Base-by-base conservation (phyloP, 2,329 filamentous ascomycete species). In the Colletotrichum brevisporum region DNA sequence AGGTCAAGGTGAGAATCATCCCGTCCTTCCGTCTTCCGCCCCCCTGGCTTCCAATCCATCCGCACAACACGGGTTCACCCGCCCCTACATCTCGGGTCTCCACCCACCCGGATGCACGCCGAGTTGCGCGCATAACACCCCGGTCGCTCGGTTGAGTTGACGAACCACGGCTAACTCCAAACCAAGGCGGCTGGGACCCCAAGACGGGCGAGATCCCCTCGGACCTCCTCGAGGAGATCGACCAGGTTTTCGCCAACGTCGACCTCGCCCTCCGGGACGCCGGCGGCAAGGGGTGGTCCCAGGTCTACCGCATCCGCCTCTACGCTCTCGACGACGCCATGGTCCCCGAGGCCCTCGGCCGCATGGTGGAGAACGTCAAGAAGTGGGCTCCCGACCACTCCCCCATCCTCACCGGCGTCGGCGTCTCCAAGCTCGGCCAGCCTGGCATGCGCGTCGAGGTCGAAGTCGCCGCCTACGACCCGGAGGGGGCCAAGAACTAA, bases 211-310 rank as follows among this genome's bases (percentile, higher is more conserved):
- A 71, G 6, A 24, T 83, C 48, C 27, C 72, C n/a, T 71, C 41
- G 5, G 77, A 79, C 16, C 76, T 81, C 57, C 76, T 76, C 52
- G 74, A 73, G 0, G 76, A 83, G 54, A 81, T 83, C 55, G 79
- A 81, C 55, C 78, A 80, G 68, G 82, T 84, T 0, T 88, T 88
- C 72, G 73, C 72, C 1, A 88, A 87, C 56, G 82, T 87, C 5
- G 83, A 88, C 1, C 70, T 79, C 2, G 74, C 72, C 9, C 73
- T 87, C 5, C 80, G 78, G 39, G 63, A 80, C 18, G 84, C 84
- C 1, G 85, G 85, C 5, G 84, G 83, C 1, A 80, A 84, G 65
- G 83, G 83, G 4, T 85, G 82, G 83, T 73, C 72, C 50, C 82
- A 86, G 70, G 85, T 87, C 1, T 83, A 75, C 71, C 76, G 75